A percentile compares a stretch with the other conserved stretches of the same genome.
These are phyloP conservation scores for Cutaneotrichosporon cavernicola DNA, from an alignment of 1,284 basidiomycete species.

Conservation along the genomic window DNA sequence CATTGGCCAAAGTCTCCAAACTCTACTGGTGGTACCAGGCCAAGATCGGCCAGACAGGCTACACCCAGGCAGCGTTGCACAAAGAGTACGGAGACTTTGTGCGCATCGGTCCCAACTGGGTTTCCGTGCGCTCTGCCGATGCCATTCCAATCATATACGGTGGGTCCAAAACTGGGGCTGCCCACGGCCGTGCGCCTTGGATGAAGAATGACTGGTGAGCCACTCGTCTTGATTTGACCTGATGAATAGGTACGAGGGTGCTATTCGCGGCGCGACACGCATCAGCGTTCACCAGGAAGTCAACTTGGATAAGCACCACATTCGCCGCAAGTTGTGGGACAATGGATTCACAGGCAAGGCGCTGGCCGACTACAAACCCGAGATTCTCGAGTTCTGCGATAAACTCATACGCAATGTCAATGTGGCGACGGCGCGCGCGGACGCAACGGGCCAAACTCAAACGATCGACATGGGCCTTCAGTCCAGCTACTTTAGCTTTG, in stretches of 20 bases:
- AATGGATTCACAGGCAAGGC: slow-evolving; percentile 16
- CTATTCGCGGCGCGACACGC: slow-evolving; percentile 8
- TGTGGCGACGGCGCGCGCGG: background rate
- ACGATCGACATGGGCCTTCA: slow-evolving; percentile 15
- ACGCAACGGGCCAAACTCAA: background rate
- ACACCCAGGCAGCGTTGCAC: slow-evolving; percentile 16
- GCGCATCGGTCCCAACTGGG: slow-evolving; percentile 82
- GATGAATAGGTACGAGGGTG: slow-evolving; percentile 12
- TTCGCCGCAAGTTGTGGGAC: slow-evolving; percentile 18
- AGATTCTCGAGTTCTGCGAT: slow-evolving; percentile 16
- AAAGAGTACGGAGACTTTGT: slow-evolving; percentile 56
- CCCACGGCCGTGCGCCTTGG: slow-evolving; percentile 4
- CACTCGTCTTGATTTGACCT: background rate
- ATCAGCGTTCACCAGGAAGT: slow-evolving; percentile 15
- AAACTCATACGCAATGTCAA: slow-evolving; percentile 14
- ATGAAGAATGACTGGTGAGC: slow-evolving; percentile 17
- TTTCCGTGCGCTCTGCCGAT: slow-evolving; percentile 75
- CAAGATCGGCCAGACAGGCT: slow-evolving; percentile 14
- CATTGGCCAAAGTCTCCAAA: slow-evolving; percentile 15
- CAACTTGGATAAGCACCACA: slow-evolving; percentile 6
- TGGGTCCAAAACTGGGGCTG: slow-evolving; percentile 50
- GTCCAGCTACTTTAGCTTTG: slow-evolving; percentile 78
- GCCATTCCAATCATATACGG: slow-evolving; percentile 69
- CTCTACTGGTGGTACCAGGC: slow-evolving; percentile 16
- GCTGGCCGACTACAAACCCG: slow-evolving; percentile 17